Conservation (phyloP, 1,139 yeast genomes). For the Saccharomyces hybrid region DNA sequence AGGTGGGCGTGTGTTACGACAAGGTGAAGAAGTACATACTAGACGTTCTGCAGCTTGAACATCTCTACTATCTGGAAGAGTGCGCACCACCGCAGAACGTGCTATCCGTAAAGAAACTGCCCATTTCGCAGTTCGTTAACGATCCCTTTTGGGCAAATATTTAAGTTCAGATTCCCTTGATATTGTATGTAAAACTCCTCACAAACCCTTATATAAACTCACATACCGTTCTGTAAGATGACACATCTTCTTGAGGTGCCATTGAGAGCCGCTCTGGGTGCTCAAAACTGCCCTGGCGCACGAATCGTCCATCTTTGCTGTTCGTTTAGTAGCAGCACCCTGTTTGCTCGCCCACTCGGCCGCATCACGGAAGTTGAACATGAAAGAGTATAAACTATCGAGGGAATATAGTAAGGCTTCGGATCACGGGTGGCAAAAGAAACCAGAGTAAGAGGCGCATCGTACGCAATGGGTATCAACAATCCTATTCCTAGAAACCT, state of each 20-base stretch:
- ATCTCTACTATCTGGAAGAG: constrained; percentile 47
- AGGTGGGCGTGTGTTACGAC: constrained; percentile 72
- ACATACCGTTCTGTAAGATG: background rate
- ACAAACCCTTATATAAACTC: background rate
- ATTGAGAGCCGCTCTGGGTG: constrained; percentile 8
- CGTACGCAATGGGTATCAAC: constrained; percentile 56
- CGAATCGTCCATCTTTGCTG: background rate
- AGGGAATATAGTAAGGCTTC: background rate
- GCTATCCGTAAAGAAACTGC: constrained; percentile 4
- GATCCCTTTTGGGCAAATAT: constrained; percentile 23
- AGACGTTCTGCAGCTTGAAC: constrained; percentile 37
- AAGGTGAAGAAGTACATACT: constrained; percentile 49
- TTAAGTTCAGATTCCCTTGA: background rate
- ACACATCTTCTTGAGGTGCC: constrained; percentile 21
- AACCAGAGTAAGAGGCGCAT: background rate
- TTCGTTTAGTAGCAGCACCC: background rate
- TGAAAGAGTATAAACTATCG: background rate
- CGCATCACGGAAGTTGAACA: background rate
- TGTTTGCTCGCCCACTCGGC: background rate
- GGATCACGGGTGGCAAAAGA: background rate
- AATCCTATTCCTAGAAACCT: constrained; percentile 93
- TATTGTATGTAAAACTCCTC: background rate
- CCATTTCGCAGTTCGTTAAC: constrained; percentile 16
- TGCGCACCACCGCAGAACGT: background rate
- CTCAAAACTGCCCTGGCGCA: background rate